phyloP scores from a whole-genome alignment of 2,329 filamentous ascomycete species.

The Ophiosphaerella korrae region DNA sequence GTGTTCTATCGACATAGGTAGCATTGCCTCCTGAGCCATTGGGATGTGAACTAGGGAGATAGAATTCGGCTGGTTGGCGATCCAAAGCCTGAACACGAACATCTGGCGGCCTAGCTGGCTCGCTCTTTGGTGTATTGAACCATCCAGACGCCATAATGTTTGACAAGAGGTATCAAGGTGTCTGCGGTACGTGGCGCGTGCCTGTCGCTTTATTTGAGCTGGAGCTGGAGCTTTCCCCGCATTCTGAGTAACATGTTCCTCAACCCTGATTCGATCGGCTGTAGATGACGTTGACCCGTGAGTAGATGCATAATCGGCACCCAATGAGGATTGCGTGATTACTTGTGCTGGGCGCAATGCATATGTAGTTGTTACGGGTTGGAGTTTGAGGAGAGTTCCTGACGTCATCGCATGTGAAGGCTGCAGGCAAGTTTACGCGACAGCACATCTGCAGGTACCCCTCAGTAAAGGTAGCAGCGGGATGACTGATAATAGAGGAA shows the following conservation, averaged over 20 bases:
- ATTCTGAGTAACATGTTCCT: conserved; percentile 10
- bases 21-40: background rate
- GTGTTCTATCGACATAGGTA: conserved; percentile 32
- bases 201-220: conserved; percentile 11
- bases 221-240: conserved; percentile 29
- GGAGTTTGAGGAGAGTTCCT: no score
- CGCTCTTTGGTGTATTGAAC: conserved; percentile 30
- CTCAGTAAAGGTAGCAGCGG: no score
- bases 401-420: background rate
- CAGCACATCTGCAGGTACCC: no score
- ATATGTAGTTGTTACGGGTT: no score
- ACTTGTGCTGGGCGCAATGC: background rate
- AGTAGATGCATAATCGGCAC: background rate
- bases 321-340: background rate
- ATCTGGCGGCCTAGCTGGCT: conserved; percentile 32
- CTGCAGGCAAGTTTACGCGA: background rate
- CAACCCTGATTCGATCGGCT: conserved; percentile 1
- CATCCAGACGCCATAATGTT: conserved; percentile 34
- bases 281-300: background rate
- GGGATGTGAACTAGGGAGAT: conserved; percentile 27
- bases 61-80: conserved; percentile 40
- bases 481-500: background rate
- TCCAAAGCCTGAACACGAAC: conserved; percentile 39
- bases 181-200: conserved; percentile 4
- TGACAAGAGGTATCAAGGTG: conserved; percentile 3